Evolutionary conservation across 2,329 filamentous ascomycete genomes (phyloP).

Genomic region (Colletotrichum sp.): DNA sequence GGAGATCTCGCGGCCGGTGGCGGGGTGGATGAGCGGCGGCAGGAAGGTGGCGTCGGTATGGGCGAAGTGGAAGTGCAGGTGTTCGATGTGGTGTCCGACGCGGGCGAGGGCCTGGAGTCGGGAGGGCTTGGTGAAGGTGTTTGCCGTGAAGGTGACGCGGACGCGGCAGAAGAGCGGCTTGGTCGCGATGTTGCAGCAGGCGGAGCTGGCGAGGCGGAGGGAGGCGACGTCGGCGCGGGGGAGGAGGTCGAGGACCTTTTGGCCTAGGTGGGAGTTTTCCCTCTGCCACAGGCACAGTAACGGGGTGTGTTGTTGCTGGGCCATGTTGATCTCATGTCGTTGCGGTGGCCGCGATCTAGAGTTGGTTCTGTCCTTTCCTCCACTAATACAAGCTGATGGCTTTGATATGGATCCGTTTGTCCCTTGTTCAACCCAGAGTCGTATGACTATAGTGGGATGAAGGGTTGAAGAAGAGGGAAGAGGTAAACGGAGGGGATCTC

Average conservation of each 20-base stretch:
- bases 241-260: conserved; percentile 55
- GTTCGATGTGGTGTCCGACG: conserved; percentile 80
- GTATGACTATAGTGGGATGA: background rate
- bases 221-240: conserved; percentile 59
- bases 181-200: conserved; percentile 73
- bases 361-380: background rate
- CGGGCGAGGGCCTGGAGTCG: conserved; percentile 77
- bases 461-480: background rate
- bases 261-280: conserved; percentile 46
- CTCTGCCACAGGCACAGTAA: conserved; percentile 64
- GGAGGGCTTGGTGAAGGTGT: conserved; percentile 76
- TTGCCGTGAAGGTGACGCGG: conserved; percentile 73
- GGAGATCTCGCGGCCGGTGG: conserved; percentile 76
- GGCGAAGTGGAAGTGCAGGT: conserved; percentile 77
- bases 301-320: conserved; percentile 41
- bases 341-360: conserved; percentile 6
- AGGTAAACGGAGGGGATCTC: background rate
- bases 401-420: background rate
- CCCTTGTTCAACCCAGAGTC: background rate
- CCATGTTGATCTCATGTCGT: conserved; percentile 60
- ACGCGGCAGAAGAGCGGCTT: conserved; percentile 72
- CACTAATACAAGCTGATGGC: background rate
- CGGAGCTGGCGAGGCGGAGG: conserved; percentile 71
- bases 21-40: conserved; percentile 81
- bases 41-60: conserved; percentile 82